A percentile compares a stretch with the other conserved stretches of the same genome.
phyloP scores from a whole-genome alignment of 768 basidiomycete genomes.

The Trametes coccinea region DNA sequence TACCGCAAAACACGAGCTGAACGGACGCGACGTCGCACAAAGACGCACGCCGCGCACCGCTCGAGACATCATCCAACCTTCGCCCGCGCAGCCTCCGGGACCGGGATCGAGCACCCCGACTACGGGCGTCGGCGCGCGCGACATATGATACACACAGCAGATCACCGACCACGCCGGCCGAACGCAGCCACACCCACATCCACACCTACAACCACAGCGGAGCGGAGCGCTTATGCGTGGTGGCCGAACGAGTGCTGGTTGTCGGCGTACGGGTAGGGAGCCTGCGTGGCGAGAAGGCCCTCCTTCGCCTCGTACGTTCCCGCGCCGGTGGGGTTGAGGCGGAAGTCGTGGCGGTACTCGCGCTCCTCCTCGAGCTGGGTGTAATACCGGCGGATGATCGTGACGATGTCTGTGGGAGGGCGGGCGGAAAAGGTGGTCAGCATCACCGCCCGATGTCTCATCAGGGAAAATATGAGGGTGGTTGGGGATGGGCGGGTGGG shows the following conservation, averaged over 20 bases:
- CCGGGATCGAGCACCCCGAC: not conserved
- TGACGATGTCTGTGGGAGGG: constrained; percentile 28
- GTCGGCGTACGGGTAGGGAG: constrained; percentile 31
- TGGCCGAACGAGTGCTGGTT: constrained; percentile 26
- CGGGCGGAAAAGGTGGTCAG: not conserved
- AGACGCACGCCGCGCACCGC: too few species aligned
- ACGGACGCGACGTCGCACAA: not conserved
- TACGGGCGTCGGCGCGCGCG: not conserved
- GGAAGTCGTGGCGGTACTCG: constrained; percentile 26
- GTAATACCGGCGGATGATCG: constrained; percentile 31
- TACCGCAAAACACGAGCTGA: not conserved
- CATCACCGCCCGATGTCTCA: constrained; percentile 12
- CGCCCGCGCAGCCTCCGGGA: not conserved
- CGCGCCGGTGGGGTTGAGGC: constrained; percentile 16
- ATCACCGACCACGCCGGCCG: not conserved
- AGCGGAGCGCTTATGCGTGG: not conserved
- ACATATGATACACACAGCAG: constrained; percentile 3
- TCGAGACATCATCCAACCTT: too few species aligned
- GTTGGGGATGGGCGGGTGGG: not conserved
- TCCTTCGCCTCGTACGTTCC: constrained; percentile 32
- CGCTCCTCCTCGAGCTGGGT: constrained; percentile 33
- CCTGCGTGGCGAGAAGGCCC: constrained; percentile 29
- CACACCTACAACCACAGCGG: not conserved
- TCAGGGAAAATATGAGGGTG: not conserved
- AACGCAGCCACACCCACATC: not conserved